Evolutionary conservation across 192 early-diverging fungal genomes (phyloP).

Genomic region (Diversispora eburnea): DNA sequence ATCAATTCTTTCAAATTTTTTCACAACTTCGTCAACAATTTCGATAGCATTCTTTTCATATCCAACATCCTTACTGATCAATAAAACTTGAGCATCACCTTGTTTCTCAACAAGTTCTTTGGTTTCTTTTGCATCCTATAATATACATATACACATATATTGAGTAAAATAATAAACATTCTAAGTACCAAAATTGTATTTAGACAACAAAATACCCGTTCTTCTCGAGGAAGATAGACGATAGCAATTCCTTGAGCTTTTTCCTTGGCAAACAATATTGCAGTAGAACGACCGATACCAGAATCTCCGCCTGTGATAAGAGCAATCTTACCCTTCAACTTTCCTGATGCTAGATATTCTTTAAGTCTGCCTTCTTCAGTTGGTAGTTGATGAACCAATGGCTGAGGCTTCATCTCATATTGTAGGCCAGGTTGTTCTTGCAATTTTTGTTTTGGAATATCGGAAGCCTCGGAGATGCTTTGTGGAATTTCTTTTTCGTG

Average conservation of each 20-base stretch:
- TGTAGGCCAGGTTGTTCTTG: slow-evolving; percentile 40
- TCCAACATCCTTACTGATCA: slow-evolving; percentile 42
- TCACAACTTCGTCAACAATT: slow-evolving; percentile 38
- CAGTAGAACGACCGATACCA: slow-evolving; percentile 53
- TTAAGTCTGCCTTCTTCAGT: slow-evolving; percentile 34
- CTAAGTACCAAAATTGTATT: too few relatives aligned
- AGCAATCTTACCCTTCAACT: slow-evolving; percentile 46
- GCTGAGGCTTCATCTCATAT: slow-evolving; percentile 42
- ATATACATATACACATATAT: too few relatives aligned
- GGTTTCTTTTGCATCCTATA: slow-evolving; percentile 45
- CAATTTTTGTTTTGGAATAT: neutral
- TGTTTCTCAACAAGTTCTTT: slow-evolving; percentile 39
- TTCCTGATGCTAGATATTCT: slow-evolving; percentile 43
- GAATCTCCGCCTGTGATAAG: slow-evolving; percentile 47
- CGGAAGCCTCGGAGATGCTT: neutral
- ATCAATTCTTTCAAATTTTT: slow-evolving; percentile 42
- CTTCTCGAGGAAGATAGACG: slow-evolving; percentile 44
- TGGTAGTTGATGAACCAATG: slow-evolving; percentile 44
- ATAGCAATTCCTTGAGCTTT: slow-evolving; percentile 49
- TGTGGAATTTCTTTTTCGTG: neutral
- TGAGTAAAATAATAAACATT: too few relatives aligned
- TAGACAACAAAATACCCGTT: neutral
- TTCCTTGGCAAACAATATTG: slow-evolving; percentile 49
- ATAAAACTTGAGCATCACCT: slow-evolving; percentile 29
- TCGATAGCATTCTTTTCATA: slow-evolving; percentile 40